Percentiles rank a stretch among this genome's conserved stretches.
Evolutionary conservation across 116 monocot species (phyloP).

Genomic region (Phalaenopsis hybrid): DNA sequence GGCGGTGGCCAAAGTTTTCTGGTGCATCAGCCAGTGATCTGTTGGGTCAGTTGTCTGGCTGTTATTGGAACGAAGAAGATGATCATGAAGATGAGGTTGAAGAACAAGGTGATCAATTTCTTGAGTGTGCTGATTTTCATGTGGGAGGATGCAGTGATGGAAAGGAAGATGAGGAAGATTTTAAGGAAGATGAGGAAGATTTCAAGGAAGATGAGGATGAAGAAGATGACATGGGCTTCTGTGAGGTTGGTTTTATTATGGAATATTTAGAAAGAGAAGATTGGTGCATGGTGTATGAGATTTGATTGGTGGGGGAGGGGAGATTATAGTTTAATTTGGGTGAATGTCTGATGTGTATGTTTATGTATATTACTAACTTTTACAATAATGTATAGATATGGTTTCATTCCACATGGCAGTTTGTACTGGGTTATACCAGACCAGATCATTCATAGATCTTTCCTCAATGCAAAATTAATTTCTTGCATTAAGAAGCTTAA

Average conservation of each 20-base stretch:
- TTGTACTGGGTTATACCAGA: too few relatives aligned
- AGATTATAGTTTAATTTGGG: background rate
- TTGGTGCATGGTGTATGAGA: constrained; percentile 13
- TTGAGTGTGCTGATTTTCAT: background rate
- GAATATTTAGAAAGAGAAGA: constrained; percentile 10
- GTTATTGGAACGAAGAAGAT: background rate
- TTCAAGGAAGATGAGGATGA: background rate
- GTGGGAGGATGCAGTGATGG: background rate
- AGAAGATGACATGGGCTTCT: constrained; percentile 3
- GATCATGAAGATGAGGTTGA: constrained; percentile 15
- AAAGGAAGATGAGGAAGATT: constrained; percentile 5
- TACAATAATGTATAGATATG: background rate
- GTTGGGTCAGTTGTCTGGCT: constrained; percentile 19
- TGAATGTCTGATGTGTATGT: background rate
- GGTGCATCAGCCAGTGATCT: constrained; percentile 11
- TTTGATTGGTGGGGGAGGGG: background rate
- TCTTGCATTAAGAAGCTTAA: too few relatives aligned
- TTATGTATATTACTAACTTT: background rate
- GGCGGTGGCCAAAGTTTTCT: background rate
- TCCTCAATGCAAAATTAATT: too few relatives aligned
- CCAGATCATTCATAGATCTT: too few relatives aligned
- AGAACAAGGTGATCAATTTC: constrained; percentile 2
- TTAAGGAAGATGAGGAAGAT: background rate
- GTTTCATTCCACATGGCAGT: too few relatives aligned
- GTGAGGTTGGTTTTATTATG: constrained; percentile 12